Base-by-base conservation (phyloP, 768 basidiomycete genomes). In the Termitomyces sp. region DNA sequence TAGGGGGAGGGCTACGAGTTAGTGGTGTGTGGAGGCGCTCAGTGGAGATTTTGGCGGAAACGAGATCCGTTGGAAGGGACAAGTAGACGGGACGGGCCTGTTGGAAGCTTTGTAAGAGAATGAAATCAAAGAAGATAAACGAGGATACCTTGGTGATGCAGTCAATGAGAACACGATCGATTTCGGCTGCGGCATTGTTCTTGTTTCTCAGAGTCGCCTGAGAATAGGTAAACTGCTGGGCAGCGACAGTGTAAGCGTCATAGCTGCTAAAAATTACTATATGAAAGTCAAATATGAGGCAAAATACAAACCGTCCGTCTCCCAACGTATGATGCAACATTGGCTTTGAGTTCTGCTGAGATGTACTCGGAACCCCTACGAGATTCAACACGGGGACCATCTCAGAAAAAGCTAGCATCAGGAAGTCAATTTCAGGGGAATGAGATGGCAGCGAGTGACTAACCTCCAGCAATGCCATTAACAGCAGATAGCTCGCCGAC, bases 401-500 rank as follows among this genome's bases (percentile, higher is more conserved):
- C 71, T 98, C 94, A 47, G 93, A 86, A 69, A 88, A 87, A 16
- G 88, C 88, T 88, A 16, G 5, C 1, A n/a, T 1, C 5, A 31
- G 16, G 41, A n/a, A 30, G n/a, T 41, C 4, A 9, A 61, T 75
- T 58, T 63, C 30, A 7, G 6, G 4, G 7, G 6, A 82, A 20
- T 1, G 30, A 18, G n/a, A 8, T 41, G 18, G 39, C 12, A 41
- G 24, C 11, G 2, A 36, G 24, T 18, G 51, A 31, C 11, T 54
- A 30, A 20, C 88, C 84, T 65, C 88, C 88, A 24, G 89, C 91
- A 60, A 95, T 83, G 44, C 91, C 90, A 65, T 93, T 92, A 37
- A 89, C 85, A 4, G 94, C 93, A 42, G 88, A 90, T 46, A 96
- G 74, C 70, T 97, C 95, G 16, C 95, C 95, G n/a, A 97, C 95